Evolutionary conservation across 257 asterid species (phyloP), one percentile per base, ranked within the genome.

Genomic region (Craterostigma plantagineum): DNA sequence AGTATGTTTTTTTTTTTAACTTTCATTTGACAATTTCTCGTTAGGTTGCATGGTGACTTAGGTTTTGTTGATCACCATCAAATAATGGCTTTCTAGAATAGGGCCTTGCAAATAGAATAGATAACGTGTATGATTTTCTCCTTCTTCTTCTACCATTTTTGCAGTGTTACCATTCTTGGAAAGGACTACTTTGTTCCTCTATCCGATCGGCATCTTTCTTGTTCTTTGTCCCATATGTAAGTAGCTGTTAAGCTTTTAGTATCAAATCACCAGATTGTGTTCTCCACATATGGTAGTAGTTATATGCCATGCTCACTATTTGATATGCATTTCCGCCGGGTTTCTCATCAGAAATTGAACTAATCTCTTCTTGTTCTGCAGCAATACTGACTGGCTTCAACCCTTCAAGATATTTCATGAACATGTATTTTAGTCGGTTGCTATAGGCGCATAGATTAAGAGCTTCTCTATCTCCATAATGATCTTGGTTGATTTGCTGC

Each of bases 81-180:
- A 23, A 23, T 23, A 23, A 23, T 23, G 30, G 30, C 6, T 23
- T 23, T 23, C 30, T 23, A 23, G 30, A 23, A 2, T 23, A 2
- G 30, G 6, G 30, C 30, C 16, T 16, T 11, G 16, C 45, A 3
- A 8, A 40, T n/a, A 9, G 4, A 11, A 16, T 40, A 11, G 45
- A 12, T 15, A 6, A 43, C 16, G 10, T 12, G 30, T n/a, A 48
- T 14, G 30, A 18, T 14, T 49, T 42, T n/a, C n/a, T n/a, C n/a
- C 43, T 51, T 52, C 41, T n/a, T n/a, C 3, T 47, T 38, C 18
- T 76, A 72, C 91, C 83, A 95, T 90, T 43, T 58, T 90, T 76
- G 75, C 92, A 90, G 99, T 90, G 46, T 58, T 90, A 42, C 99
- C 99, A 44, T 90, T 90, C 74, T 59, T 90, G 75, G 99, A 83